Conservation (phyloP, 2,329 filamentous ascomycete genomes). For the Colletotrichum salicis region DNA sequence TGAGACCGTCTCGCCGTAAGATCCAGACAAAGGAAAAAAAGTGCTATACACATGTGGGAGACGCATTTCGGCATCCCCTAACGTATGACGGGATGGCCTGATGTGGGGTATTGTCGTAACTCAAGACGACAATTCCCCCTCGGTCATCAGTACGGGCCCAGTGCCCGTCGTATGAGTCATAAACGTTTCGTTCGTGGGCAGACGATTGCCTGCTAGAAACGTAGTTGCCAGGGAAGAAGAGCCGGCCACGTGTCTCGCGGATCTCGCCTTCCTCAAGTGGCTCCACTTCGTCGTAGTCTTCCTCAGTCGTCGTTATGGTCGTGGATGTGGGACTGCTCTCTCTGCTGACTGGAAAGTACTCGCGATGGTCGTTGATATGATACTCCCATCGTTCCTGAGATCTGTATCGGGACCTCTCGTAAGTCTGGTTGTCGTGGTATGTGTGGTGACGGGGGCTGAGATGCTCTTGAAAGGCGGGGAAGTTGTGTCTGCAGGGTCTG, state of each 20-base stretch:
- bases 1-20: background rate
- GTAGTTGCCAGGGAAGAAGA: constrained; percentile 5
- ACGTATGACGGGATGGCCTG: constrained; percentile 45
- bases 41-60: constrained; percentile 24
- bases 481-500: constrained; percentile 20
- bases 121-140: constrained; percentile 2
- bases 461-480: constrained; percentile 19
- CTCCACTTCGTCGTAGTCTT: constrained; percentile 22
- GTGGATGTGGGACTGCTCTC: constrained; percentile 29
- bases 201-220: constrained; percentile 18
- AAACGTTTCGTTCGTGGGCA: constrained; percentile 26
- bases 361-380: constrained; percentile 33
- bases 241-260: constrained; percentile 28
- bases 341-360: constrained; percentile 23
- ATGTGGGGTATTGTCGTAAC: constrained; percentile 31
- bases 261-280: constrained; percentile 29
- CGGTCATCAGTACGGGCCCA: constrained; percentile 20
- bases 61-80: constrained; percentile 36
- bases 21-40: constrained; percentile 1
- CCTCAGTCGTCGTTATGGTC: constrained; percentile 19
- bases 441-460: constrained; percentile 24
- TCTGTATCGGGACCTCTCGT: constrained; percentile 12
- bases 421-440: constrained; percentile 21
- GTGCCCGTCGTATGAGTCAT: constrained; percentile 29
- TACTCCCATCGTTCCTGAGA: constrained; percentile 32